Percentiles rank a stretch among this genome's conserved stretches.
phyloP scores from a whole-genome alignment of 2,329 filamentous ascomycete genomes.

The Botrytis fragariae region DNA sequence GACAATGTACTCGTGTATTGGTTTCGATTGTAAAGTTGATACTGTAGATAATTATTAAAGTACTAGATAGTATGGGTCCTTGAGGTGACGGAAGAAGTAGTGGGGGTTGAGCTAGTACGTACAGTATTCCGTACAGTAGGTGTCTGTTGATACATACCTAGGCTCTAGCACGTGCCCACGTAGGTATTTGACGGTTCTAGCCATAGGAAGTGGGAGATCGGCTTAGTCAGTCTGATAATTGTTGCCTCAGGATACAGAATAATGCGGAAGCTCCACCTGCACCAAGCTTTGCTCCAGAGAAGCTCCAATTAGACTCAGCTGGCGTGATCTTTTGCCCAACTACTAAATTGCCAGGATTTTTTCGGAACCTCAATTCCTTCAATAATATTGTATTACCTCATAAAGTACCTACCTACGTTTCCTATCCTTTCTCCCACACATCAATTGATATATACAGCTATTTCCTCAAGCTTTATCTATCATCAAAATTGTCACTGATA shows the following conservation, averaged over 20 bases:
- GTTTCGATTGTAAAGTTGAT: not conserved
- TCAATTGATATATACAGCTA: not conserved
- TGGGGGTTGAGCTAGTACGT: slow-evolving; percentile 11
- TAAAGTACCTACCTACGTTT: not conserved
- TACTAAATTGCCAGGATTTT: slow-evolving; percentile 2
- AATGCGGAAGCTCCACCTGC: not conserved
- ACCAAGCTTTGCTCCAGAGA: slow-evolving; percentile 6
- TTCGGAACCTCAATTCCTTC: slow-evolving; percentile 9
- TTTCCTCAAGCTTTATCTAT: not conserved
- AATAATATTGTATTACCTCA: slow-evolving; percentile 7
- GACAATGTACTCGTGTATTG: not conserved
- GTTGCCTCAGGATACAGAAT: not conserved
- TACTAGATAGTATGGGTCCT: not conserved
- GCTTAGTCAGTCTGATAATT: not conserved
- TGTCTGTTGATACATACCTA: not conserved
- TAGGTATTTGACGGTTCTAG: not conserved
- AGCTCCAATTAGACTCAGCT: not conserved
- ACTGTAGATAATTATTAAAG: not conserved
- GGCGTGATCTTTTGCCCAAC: slow-evolving; percentile 2
- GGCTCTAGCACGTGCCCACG: not conserved
- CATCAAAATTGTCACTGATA: not conserved
- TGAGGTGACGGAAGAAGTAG: slow-evolving; percentile 1
- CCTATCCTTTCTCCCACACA: not conserved
- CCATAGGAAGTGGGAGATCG: not conserved
- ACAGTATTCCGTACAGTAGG: not conserved